Conservation (phyloP, 352 stramenopile species). For the Phytopythium litorale region DNA sequence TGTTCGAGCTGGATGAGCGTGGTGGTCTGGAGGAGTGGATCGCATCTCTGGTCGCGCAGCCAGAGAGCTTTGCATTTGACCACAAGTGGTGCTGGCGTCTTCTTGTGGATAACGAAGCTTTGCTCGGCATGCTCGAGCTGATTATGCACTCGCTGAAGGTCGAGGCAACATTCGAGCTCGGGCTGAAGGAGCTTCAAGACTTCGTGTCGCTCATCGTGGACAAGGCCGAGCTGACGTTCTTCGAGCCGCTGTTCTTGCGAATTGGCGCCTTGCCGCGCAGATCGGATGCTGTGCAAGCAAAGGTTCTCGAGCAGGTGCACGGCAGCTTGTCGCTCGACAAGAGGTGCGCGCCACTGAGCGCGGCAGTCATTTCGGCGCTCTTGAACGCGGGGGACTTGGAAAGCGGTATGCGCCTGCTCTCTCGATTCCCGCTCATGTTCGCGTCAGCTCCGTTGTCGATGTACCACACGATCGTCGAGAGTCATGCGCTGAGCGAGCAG, state of each 20-base stretch:
- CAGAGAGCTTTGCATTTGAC: constrained; percentile 42
- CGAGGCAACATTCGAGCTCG: constrained; percentile 14
- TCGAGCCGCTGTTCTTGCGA: constrained; percentile 38
- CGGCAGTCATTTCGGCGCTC: constrained; percentile 62
- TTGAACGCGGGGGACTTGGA: constrained; percentile 52
- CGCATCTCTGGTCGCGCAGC: constrained; percentile 42
- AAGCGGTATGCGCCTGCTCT: constrained; percentile 59
- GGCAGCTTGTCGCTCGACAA: constrained; percentile 29
- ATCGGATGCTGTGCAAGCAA: constrained; percentile 31
- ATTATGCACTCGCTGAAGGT: constrained; percentile 32
- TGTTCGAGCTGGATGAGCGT: constrained; percentile 43
- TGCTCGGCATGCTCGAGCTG: constrained; percentile 50
- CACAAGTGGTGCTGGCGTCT: constrained; percentile 54
- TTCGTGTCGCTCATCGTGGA: constrained; percentile 41
- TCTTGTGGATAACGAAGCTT: constrained; percentile 41
- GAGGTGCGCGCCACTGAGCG: constrained; percentile 47
- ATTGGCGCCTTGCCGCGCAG: constrained; percentile 24
- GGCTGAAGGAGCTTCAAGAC: constrained; percentile 34
- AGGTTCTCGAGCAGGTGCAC: constrained; percentile 53
- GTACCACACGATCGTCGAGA: constrained; percentile 79
- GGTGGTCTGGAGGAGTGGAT: constrained; percentile 30
- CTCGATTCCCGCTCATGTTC: constrained; percentile 59
- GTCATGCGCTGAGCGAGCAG: constrained; percentile 57
- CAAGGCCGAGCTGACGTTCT: constrained; percentile 31
- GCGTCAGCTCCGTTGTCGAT: constrained; percentile 55